Percentiles rank a stretch among this genome's conserved stretches.
Evolutionary conservation across 1,284 basidiomycete genomes (phyloP).

Genomic region (Irpex sp.): DNA sequence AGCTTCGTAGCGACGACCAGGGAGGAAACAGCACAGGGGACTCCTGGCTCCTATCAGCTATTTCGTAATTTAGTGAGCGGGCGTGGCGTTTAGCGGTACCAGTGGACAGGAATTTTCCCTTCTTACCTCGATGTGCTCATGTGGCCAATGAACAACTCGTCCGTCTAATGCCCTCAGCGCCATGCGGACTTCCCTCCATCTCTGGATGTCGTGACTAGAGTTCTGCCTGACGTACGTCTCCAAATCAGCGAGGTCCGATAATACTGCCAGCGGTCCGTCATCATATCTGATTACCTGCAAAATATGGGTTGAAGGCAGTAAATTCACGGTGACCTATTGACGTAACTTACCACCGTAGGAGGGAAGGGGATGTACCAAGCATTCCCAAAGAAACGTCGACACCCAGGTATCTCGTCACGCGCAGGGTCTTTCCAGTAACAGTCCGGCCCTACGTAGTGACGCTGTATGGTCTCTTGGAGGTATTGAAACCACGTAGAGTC

Average conservation of each 20-base stretch:
- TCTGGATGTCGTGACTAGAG: constrained; percentile 43
- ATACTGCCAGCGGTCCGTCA: constrained; percentile 47
- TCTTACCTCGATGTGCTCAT: constrained; percentile 54
- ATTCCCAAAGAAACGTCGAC: constrained; percentile 64
- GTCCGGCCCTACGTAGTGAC: constrained; percentile 62
- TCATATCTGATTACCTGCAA: constrained; percentile 71
- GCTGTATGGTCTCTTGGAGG: constrained; percentile 51
- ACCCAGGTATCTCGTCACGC: constrained; percentile 27
- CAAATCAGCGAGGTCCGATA: constrained; percentile 50
- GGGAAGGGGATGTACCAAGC: constrained; percentile 81
- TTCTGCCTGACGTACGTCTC: constrained; percentile 68
- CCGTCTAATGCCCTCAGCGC: constrained; percentile 71
- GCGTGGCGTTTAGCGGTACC: background rate
- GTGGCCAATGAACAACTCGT: constrained; percentile 61
- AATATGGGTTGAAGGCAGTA: background rate
- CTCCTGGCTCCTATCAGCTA: constrained; percentile 43
- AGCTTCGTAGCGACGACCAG: constrained; percentile 44
- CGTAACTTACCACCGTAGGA: constrained; percentile 51
- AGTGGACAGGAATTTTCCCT: background rate
- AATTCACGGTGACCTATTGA: constrained; percentile 7
- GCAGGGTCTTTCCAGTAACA: constrained; percentile 55
- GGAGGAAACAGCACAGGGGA: constrained; percentile 35
- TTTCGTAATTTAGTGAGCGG: constrained; percentile 7
- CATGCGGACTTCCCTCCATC: constrained; percentile 59
- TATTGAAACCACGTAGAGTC: constrained; percentile 42